Evolutionary conservation across 148 eudicot species (phyloP).

Genomic region (Chenopodium formosanum): DNA sequence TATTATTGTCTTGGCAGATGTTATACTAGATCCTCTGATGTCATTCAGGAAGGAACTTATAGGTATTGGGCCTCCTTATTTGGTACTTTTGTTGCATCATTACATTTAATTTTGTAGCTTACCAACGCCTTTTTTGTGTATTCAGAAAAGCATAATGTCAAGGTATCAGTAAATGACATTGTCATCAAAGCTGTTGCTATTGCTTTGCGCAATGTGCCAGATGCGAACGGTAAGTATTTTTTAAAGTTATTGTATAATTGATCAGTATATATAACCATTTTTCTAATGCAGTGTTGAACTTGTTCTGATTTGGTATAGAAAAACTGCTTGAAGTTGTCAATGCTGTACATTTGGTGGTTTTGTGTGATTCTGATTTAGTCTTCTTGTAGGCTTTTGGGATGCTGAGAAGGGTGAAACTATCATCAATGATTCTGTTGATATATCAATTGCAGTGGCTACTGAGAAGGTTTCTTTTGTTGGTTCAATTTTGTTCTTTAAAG

Average conservation of each 20-base stretch:
- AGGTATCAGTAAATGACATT: slow-evolving; percentile 97
- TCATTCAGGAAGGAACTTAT: slow-evolving; percentile 82
- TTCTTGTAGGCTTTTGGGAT: slow-evolving; percentile 78
- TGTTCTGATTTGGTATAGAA: background rate
- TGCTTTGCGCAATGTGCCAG: slow-evolving; percentile 83
- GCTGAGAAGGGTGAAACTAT: slow-evolving; percentile 56
- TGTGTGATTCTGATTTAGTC: slow-evolving; percentile 14
- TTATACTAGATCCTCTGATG: slow-evolving; percentile 83
- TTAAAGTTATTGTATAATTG: slow-evolving; percentile 3
- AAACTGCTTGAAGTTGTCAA: background rate
- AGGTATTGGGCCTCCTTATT: slow-evolving; percentile 46
- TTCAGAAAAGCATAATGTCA: slow-evolving; percentile 76
- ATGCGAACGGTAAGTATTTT: slow-evolving; percentile 72
- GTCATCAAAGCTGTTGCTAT: slow-evolving; percentile 96
- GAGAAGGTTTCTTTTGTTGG: slow-evolving; percentile 59
- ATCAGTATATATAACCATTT: background rate
- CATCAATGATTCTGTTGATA: slow-evolving; percentile 73
- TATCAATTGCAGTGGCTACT: slow-evolving; percentile 97
- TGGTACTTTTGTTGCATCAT: background rate
- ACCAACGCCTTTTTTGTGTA: slow-evolving; percentile 4
- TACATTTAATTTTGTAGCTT: background rate
- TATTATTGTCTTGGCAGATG: slow-evolving; percentile 53
- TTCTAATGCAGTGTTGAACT: background rate
- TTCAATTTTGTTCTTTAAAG: slow-evolving; percentile 2
- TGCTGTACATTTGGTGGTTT: background rate